Percentiles rank a stretch among this genome's conserved stretches.
phyloP scores from a whole-genome alignment of 1,284 basidiomycete genomes.

The Cryptococcus floricola region DNA sequence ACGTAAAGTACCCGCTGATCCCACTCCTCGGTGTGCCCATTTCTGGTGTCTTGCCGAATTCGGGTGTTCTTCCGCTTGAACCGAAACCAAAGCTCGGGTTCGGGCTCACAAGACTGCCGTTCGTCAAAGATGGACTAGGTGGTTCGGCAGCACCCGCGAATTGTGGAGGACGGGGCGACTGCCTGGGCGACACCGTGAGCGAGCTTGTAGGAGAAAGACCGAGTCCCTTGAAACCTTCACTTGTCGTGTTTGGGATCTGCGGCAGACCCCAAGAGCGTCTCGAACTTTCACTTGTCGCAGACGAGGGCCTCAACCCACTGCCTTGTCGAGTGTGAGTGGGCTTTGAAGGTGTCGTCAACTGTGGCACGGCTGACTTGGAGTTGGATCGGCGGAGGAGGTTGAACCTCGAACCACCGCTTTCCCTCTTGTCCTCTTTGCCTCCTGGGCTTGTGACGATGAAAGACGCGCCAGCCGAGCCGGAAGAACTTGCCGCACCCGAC shows the following conservation, averaged over 20 bases:
- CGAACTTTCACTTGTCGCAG: conserved; percentile 6
- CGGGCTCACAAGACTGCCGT: not conserved
- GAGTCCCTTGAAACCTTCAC: conserved; percentile 19
- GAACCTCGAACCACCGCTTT: conserved; percentile 3
- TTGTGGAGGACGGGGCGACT: too few relatives aligned
- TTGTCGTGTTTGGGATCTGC: conserved; percentile 18
- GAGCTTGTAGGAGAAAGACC: conserved; percentile 22
- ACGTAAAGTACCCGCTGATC: too few relatives aligned
- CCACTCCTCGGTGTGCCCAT: too few relatives aligned
- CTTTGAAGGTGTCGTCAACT: not conserved
- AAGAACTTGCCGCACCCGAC: not conserved
- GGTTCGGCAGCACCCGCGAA: conserved; percentile 3
- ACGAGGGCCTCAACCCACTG: conserved; percentile 8
- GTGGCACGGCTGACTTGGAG: conserved; percentile 8
- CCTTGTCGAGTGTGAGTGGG: not conserved
- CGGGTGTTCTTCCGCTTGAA: not conserved
- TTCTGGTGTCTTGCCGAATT: too few relatives aligned
- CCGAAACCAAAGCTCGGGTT: not conserved
- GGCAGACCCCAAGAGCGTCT: conserved; percentile 41
- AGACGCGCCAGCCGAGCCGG: not conserved
- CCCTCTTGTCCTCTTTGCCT: conserved; percentile 2
- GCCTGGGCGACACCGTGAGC: not conserved
- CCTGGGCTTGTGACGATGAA: too few relatives aligned
- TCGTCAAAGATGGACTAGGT: not conserved
- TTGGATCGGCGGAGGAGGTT: conserved; percentile 13